Base-by-base conservation (phyloP, 176 grass and related monocot species). In the Oryza officinalis region DNA sequence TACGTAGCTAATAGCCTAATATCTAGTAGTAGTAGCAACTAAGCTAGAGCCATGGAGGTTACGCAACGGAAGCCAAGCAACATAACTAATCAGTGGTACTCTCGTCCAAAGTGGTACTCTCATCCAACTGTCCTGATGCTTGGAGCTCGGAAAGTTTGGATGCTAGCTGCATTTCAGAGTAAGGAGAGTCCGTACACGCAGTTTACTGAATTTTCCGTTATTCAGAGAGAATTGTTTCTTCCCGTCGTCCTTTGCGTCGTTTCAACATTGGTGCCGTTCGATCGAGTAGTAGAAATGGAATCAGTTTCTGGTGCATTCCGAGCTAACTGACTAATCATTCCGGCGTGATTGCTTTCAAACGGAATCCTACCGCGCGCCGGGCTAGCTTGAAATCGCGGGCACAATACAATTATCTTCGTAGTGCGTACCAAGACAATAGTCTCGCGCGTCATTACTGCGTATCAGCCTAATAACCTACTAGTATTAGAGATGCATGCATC, bases 201-300 rank as follows among this genome's bases (percentile, higher is more conserved):
- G 30, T 86, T 74, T 40, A 50, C 46, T 89, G 37, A 63, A 32
- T 80, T 40, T 25, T 81, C 65, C 17, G 30, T 76, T 81, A 64
- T 60, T 61, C 37, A 35, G 33, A 13, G 10, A 80, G 38, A 1
- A 74, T 28, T 47, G 50, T 2, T 44, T 32, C 5, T 68, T 61
- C 57, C 57, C 57, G 57, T 25, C 57, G 57, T 61, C 57, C 57
- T 27, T 13, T 37, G 5, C 59, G 3, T 20, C n/a, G n/a, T 41
- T 76, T 84, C 76, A 69, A 63, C 40, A 35, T 13, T 13, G 41
- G 6, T 61, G n/a, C 65, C 30, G 26, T 65, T 63, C 27, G 2
- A 20, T 27, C 68, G 44, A 69, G 37, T 6, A 38, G 37, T 38
- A 38, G 74, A 65, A 83, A 35, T 8, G 40, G 81, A 63, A 45